Evolutionary conservation across 1,139 yeast genomes (phyloP).

Genomic region (Taiozyma onychis): DNA sequence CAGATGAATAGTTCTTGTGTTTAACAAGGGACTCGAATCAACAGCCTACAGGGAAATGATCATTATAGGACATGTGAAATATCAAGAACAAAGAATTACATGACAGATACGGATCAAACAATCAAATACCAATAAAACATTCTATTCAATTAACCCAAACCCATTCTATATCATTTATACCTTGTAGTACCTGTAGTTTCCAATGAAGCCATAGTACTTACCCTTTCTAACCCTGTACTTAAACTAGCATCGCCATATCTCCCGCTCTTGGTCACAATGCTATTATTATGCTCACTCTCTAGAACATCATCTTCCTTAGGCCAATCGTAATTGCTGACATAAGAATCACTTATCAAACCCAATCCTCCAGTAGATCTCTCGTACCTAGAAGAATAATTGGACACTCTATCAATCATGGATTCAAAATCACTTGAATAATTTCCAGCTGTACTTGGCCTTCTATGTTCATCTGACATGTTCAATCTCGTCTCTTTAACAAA

Average conservation of each 20-base stretch:
- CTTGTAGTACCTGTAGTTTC: neutral
- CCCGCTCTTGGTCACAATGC: neutral
- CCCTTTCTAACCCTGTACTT: neutral
- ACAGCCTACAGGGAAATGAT: conserved; percentile 6
- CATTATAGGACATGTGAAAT: conserved; percentile 15
- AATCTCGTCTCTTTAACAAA: conserved; percentile 19
- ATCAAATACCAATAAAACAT: neutral
- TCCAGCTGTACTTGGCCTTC: neutral
- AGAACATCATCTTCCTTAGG: neutral
- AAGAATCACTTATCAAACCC: neutral
- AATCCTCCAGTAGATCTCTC: neutral
- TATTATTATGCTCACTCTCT: neutral
- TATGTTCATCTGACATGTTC: neutral
- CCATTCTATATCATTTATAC: neutral
- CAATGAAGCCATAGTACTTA: neutral
- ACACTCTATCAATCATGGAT: conserved; percentile 8
- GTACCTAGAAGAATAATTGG: conserved; percentile 7
- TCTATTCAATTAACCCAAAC: neutral
- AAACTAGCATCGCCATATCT: neutral
- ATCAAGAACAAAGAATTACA: conserved; percentile 6
- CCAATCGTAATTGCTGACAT: neutral
- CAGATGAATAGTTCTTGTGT: neutral
- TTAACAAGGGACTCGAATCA: neutral
- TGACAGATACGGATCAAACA: conserved; percentile 23
- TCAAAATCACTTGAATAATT: neutral